These are phyloP conservation scores for Vaccinium myrtillus DNA, from an alignment of 148 eudicot species.

Conservation along the genomic window DNA sequence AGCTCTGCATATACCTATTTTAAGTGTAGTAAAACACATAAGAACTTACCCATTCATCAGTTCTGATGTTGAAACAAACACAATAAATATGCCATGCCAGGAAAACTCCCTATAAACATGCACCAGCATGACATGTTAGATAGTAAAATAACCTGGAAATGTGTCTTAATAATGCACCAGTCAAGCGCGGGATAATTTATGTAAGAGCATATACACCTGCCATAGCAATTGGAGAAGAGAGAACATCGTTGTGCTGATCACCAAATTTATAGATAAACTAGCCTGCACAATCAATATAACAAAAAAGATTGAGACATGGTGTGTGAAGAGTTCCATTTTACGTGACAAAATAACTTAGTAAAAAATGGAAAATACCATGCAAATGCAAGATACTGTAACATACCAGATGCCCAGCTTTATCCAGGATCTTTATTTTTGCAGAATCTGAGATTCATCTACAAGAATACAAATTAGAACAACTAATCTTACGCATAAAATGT, in stretches of 20 bases:
- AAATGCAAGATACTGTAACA: not conserved
- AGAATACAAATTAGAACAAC: not conserved
- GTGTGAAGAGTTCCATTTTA: not conserved
- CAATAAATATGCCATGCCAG: conserved; percentile 77
- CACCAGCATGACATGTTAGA: conserved; percentile 13
- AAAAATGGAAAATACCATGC: not conserved
- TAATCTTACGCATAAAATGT: not conserved
- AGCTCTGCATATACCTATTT: not conserved
- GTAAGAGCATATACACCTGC: conserved; percentile 52
- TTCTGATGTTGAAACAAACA: conserved; percentile 65
- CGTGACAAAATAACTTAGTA: not conserved
- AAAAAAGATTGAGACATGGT: not conserved
- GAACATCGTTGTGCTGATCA: conserved; percentile 62
- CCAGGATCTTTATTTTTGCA: conserved; percentile 5
- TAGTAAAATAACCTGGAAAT: not conserved
- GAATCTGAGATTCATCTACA: conserved; percentile 23
- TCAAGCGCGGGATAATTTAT: not conserved
- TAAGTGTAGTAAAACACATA: not conserved
- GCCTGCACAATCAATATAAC: not conserved
- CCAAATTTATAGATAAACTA: conserved; percentile 35
- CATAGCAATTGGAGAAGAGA: conserved; percentile 66
- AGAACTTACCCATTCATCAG: conserved; percentile 80
- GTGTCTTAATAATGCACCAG: not conserved
- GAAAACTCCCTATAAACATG: conserved; percentile 48
- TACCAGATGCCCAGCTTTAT: conserved; percentile 25